Percentiles rank a stretch among this genome's conserved stretches.
Conservation (phyloP, 2,329 filamentous ascomycete species). For the Talaromyces atroroseus region DNA sequence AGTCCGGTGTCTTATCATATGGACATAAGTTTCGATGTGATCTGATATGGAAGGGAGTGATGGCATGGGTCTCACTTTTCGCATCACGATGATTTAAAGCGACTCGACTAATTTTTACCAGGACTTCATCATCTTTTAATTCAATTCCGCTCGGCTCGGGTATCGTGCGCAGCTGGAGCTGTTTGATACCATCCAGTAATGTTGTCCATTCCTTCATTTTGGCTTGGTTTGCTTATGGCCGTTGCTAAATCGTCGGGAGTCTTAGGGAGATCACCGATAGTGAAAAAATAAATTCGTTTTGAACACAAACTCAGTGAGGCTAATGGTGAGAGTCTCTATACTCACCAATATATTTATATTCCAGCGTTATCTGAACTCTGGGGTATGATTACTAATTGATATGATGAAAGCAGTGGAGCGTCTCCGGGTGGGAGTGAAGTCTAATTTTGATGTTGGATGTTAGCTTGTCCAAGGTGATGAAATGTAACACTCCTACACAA, state of each 20-base stretch:
- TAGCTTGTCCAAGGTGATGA: no score
- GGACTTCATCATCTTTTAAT: constrained; percentile 49
- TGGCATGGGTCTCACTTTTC: constrained; percentile 21
- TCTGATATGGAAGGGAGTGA: not conserved
- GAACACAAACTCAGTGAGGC: no score
- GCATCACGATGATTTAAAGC: constrained; percentile 52
- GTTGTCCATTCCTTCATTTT: constrained; percentile 49
- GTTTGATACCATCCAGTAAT: constrained; percentile 51
- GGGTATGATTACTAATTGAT: not conserved
- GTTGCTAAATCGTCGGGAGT: not conserved
- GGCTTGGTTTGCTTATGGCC: not conserved
- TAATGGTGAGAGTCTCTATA: not conserved
- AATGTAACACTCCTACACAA: no score
- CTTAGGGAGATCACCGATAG: no score
- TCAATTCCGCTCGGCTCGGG: constrained; percentile 36
- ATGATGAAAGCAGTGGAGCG: not conserved
- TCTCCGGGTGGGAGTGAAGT: not conserved
- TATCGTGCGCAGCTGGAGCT: constrained; percentile 42
- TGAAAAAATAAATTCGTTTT: no score
- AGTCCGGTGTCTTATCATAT: constrained; percentile 2
- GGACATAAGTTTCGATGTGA: constrained; percentile 43
- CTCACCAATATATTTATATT: not conserved
- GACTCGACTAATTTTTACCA: constrained; percentile 48
- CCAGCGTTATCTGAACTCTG: not conserved
- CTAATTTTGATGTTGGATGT: no score